Conservation (phyloP, 208 protist genomes). For the Crithidia mellificae region DNA sequence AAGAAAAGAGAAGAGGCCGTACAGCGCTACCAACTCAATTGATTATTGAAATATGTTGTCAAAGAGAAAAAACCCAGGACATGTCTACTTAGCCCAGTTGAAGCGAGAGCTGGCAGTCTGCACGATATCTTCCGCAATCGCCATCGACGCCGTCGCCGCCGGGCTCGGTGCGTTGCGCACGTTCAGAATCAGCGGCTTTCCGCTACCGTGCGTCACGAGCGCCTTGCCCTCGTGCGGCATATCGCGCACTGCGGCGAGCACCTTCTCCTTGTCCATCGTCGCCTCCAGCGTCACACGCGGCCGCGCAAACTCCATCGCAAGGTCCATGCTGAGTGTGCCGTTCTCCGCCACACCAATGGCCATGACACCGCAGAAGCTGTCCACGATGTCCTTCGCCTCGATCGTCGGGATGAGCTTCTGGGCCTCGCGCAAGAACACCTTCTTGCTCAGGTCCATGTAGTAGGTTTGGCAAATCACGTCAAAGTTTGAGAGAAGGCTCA, state of each 20-base stretch:
- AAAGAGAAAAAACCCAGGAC: not conserved
- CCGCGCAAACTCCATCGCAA: constrained; percentile 74
- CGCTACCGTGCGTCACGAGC: constrained; percentile 8
- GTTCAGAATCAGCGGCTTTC: constrained; percentile 71
- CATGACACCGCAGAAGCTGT: constrained; percentile 81
- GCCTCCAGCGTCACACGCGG: constrained; percentile 56
- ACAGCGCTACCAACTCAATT: not conserved
- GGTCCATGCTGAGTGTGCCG: constrained; percentile 65
- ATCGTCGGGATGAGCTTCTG: constrained; percentile 78
- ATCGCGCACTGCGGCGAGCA: constrained; percentile 42
- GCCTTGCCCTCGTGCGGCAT: constrained; percentile 16
- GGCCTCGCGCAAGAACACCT: constrained; percentile 64
- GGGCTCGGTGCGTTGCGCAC: constrained; percentile 92
- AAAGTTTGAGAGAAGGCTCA: constrained; percentile 62
- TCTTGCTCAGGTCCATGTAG: constrained; percentile 60
- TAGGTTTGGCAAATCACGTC: constrained; percentile 60
- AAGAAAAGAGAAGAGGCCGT: not conserved
- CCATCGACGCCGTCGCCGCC: constrained; percentile 81
- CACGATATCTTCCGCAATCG: constrained; percentile 90
- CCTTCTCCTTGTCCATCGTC: constrained; percentile 37
- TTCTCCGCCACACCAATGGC: constrained; percentile 56
- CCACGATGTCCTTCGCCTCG: constrained; percentile 59
- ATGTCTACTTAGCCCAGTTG: constrained; percentile 38
- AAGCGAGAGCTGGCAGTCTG: constrained; percentile 57
- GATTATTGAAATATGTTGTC: not conserved